Conservation (phyloP, 441 rosid genomes). For the Jatropha multifida region DNA sequence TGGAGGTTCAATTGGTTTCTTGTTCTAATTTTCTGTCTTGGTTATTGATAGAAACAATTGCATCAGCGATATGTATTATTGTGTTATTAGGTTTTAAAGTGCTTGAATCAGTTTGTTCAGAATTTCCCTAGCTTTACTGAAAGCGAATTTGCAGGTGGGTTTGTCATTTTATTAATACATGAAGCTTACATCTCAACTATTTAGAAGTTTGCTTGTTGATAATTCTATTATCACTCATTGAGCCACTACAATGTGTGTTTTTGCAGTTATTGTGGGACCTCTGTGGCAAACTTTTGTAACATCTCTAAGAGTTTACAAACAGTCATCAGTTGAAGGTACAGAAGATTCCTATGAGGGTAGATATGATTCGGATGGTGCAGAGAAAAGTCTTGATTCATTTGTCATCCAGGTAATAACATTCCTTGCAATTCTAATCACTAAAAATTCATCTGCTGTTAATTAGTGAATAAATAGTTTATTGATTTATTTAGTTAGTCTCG, state of each 20-base stretch:
- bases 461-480: not conserved
- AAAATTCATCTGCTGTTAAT: not conserved
- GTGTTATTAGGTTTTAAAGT: conserved; percentile 67
- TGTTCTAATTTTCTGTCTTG: conserved; percentile 20
- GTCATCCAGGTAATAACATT: conserved; percentile 67
- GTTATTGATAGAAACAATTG: conserved; percentile 14
- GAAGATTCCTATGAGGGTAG: conserved; percentile 79
- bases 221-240: conserved; percentile 12
- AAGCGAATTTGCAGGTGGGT: conserved; percentile 72
- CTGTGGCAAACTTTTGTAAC: conserved; percentile 90
- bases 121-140: conserved; percentile 72
- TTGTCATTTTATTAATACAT: conserved; percentile 5
- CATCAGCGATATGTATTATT: conserved; percentile 14
- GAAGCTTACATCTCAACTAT: conserved; percentile 4
- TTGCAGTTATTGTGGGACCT: conserved; percentile 78
- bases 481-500: no score
- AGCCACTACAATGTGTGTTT: conserved; percentile 21
- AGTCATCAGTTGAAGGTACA: conserved; percentile 72
- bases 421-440: conserved; percentile 8
- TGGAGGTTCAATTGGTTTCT: conserved; percentile 64
- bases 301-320: conserved; percentile 66
- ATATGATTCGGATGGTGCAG: conserved; percentile 97
- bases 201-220: conserved; percentile 11
- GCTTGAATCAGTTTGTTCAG: conserved; percentile 89
- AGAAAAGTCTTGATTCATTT: conserved; percentile 92